Evolutionary conservation across 1,284 basidiomycete species (phyloP).

Genomic region (Meira nashicola): DNA sequence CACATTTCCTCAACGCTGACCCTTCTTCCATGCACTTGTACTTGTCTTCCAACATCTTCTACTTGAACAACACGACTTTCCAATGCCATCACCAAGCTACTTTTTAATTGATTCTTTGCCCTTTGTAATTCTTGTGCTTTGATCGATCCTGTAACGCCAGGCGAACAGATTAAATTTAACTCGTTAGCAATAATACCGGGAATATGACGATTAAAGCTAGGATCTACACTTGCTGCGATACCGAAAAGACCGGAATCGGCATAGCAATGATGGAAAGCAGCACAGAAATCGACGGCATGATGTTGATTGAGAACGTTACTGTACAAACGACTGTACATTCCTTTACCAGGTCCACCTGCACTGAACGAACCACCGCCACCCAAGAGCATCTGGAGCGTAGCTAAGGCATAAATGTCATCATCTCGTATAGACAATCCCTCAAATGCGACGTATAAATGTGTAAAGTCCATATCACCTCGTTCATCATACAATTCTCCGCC

Average conservation of each 20-base stretch:
- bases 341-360: slow-evolving; percentile 93
- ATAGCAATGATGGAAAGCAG: slow-evolving; percentile 98
- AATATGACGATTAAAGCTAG: slow-evolving; percentile 63
- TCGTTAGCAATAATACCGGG: slow-evolving; percentile 82
- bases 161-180: slow-evolving; percentile 55
- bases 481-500: slow-evolving; percentile 72
- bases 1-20: slow-evolving; percentile 88
- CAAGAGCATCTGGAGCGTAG: slow-evolving; percentile 88
- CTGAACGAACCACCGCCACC: slow-evolving; percentile 94
- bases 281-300: slow-evolving; percentile 89
- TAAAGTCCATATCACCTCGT: slow-evolving; percentile 68
- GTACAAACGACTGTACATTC: slow-evolving; percentile 96
- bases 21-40: slow-evolving; percentile 84
- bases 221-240: slow-evolving; percentile 82
- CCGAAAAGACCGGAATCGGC: slow-evolving; percentile 91
- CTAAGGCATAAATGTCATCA: slow-evolving; percentile 87
- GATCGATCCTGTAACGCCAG: slow-evolving; percentile 54
- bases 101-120: slow-evolving; percentile 94
- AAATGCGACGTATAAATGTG: slow-evolving; percentile 87
- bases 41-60: slow-evolving; percentile 62
- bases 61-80: slow-evolving; percentile 80
- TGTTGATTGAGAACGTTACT: slow-evolving; percentile 95
- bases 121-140: slow-evolving; percentile 69
- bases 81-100: slow-evolving; percentile 87
- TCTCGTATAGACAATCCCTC: slow-evolving; percentile 90